Conservation (phyloP, 2,329 filamentous ascomycete genomes). For the Mariannaea elegans region DNA sequence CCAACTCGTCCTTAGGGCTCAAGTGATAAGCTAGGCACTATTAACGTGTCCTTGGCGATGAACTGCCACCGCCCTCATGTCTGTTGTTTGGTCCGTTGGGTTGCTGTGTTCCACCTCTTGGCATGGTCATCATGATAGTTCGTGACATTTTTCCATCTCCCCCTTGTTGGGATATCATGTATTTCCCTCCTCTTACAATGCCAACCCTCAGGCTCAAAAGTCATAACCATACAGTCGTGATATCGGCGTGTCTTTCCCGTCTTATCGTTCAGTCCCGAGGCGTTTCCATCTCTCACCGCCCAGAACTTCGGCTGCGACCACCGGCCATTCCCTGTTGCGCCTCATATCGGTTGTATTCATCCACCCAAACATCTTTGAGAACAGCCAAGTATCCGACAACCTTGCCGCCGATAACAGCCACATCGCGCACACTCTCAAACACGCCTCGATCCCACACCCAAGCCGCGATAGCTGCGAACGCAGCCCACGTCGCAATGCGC, state of each 20-base stretch:
- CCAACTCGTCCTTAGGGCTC: background rate
- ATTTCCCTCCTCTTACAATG: no score
- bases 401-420: slow-evolving; percentile 53
- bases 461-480: slow-evolving; percentile 61
- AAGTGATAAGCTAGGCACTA: background rate
- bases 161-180: background rate
- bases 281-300: slow-evolving; percentile 15
- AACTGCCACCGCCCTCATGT: background rate
- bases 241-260: no score
- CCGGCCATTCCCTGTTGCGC: slow-evolving; percentile 50
- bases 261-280: no score
- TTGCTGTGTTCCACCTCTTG: slow-evolving; percentile 30
- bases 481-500: slow-evolving; percentile 70
- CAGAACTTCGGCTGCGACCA: slow-evolving; percentile 27
- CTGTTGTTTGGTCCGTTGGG: background rate
- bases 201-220: no score
- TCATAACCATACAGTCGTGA: no score
- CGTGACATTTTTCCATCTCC: no score
- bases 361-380: slow-evolving; percentile 63
- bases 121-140: background rate
- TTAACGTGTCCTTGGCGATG: background rate
- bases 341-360: slow-evolving; percentile 67
- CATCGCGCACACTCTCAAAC: slow-evolving; percentile 70
- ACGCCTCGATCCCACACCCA: slow-evolving; percentile 72
- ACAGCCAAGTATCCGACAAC: slow-evolving; percentile 57